A percentile compares a stretch with the other conserved stretches of the same genome.
phyloP scores from a whole-genome alignment of 371 early-diverging fungal species.

The Mucor irregularis region DNA sequence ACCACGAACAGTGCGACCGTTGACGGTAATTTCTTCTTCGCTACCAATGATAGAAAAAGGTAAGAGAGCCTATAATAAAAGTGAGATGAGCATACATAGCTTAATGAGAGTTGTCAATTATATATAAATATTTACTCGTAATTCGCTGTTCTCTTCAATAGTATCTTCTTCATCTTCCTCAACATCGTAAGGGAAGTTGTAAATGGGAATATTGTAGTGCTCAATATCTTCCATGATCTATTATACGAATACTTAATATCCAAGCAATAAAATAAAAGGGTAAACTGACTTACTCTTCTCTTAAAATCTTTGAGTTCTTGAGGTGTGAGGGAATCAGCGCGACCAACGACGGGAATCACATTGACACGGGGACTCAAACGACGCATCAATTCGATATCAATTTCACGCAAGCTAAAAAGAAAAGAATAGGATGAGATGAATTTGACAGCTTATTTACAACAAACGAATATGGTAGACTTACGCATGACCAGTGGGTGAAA shows the following conservation, averaged over 20 bases:
- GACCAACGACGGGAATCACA: constrained; percentile 90
- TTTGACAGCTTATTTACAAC: background rate
- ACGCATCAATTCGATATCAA: constrained; percentile 97
- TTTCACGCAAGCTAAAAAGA: constrained; percentile 78
- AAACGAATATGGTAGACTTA: constrained; percentile 34
- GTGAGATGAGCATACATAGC: background rate
- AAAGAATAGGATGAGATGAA: background rate
- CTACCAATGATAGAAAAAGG: constrained; percentile 98
- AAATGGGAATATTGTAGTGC: constrained; percentile 90
- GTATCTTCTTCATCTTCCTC: constrained; percentile 92
- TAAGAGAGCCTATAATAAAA: constrained; percentile 62
- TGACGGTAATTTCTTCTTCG: constrained; percentile 87
- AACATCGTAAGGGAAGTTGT: constrained; percentile 78
- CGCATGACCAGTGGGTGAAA: constrained; percentile 96
- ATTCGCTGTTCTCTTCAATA: constrained; percentile 93
- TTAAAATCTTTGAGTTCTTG: constrained; percentile 80
- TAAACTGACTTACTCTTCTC: constrained; percentile 62
- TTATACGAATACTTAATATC: background rate
- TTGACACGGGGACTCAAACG: constrained; percentile 90
- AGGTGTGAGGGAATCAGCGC: constrained; percentile 77
- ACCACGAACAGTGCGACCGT: constrained; percentile 82
- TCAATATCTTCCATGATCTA: constrained; percentile 92
- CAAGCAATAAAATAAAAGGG: background rate
- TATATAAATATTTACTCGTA: constrained; percentile 56
- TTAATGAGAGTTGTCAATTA: background rate